These are phyloP conservation scores for Corniculantispora saksenae DNA, from an alignment of 2,329 filamentous ascomycete genomes.

Conservation along the genomic window DNA sequence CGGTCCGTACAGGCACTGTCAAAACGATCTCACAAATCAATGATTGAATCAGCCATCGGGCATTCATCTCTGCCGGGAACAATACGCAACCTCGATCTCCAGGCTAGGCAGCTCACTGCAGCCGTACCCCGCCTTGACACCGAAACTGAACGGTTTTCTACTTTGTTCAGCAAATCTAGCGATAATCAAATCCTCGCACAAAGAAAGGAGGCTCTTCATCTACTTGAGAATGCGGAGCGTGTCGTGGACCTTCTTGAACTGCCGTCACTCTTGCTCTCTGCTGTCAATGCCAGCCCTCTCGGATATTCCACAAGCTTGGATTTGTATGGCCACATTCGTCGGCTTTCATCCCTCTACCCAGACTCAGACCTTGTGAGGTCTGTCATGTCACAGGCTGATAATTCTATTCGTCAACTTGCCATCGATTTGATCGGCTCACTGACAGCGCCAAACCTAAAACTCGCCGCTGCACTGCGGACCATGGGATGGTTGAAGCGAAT, in stretches of 20 bases:
- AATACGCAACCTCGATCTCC: slow-evolving; percentile 68
- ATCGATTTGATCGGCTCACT: slow-evolving; percentile 78
- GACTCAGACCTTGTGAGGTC: slow-evolving; percentile 73
- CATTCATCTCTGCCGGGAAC: slow-evolving; percentile 72
- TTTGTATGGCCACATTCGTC: slow-evolving; percentile 88
- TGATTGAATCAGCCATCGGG: slow-evolving; percentile 78
- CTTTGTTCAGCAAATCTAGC: slow-evolving; percentile 74
- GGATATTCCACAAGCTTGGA: slow-evolving; percentile 91
- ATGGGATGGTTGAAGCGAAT: slow-evolving; percentile 89
- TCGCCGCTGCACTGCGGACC: slow-evolving; percentile 86
- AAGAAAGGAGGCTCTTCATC: slow-evolving; percentile 76
- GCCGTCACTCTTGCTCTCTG: slow-evolving; percentile 79
- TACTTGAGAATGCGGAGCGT: slow-evolving; percentile 85
- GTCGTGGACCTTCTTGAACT: slow-evolving; percentile 90
- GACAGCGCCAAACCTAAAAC: slow-evolving; percentile 75
- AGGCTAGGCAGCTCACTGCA: slow-evolving; percentile 67
- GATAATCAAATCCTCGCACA: slow-evolving; percentile 70
- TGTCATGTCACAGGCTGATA: slow-evolving; percentile 76
- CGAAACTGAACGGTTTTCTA: slow-evolving; percentile 77
- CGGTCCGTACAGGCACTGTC: slow-evolving; percentile 85
- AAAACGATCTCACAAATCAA: slow-evolving; percentile 81
- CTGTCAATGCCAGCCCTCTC: slow-evolving; percentile 64
- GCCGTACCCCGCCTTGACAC: slow-evolving; percentile 78
- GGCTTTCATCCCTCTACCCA: slow-evolving; percentile 80
- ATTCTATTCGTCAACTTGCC: slow-evolving; percentile 85